Percentiles rank a stretch among this genome's conserved stretches.
Evolutionary conservation across 2,329 filamentous ascomycete species (phyloP).

Genomic region (Penicillium sp.): DNA sequence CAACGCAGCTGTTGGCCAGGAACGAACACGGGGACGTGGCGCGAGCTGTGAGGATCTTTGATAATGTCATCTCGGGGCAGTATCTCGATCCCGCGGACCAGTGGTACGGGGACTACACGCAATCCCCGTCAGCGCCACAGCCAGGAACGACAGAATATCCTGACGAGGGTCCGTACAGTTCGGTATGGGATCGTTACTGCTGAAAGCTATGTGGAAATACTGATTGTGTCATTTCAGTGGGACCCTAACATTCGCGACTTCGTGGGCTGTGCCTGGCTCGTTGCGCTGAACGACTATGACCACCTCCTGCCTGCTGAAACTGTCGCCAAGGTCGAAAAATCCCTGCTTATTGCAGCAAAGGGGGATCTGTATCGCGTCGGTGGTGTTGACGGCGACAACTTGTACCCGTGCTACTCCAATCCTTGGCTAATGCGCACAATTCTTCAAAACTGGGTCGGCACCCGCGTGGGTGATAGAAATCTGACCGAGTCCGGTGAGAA

Average conservation of each 20-base stretch:
- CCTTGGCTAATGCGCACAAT: conserved; percentile 64
- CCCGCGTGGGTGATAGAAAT: conserved; percentile 53
- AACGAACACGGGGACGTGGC: conserved; percentile 16
- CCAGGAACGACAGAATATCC: conserved; percentile 15
- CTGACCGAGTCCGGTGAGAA: conserved; percentile 58
- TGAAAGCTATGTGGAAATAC: background rate
- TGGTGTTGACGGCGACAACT: conserved; percentile 58
- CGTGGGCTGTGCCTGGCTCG: conserved; percentile 18
- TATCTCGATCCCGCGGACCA: conserved; percentile 15
- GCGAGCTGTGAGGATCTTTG: conserved; percentile 18
- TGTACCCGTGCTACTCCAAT: conserved; percentile 63
- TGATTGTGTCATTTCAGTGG: conserved; percentile 10
- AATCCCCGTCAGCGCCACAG: conserved; percentile 14
- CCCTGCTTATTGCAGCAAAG: conserved; percentile 54
- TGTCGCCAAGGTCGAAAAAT: conserved; percentile 50
- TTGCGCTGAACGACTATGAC: conserved; percentile 19
- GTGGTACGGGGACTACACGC: conserved; percentile 22
- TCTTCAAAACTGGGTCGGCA: conserved; percentile 58
- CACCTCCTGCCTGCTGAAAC: conserved; percentile 45
- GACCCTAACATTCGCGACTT: conserved; percentile 22
- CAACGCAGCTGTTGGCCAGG: conserved; percentile 16
- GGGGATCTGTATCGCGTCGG: conserved; percentile 63
- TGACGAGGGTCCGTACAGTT: conserved; percentile 11
- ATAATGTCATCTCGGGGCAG: conserved; percentile 20
- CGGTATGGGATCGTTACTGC: background rate